Conservation (phyloP, 306 rosid genomes). For the Boehmeria nivea region DNA sequence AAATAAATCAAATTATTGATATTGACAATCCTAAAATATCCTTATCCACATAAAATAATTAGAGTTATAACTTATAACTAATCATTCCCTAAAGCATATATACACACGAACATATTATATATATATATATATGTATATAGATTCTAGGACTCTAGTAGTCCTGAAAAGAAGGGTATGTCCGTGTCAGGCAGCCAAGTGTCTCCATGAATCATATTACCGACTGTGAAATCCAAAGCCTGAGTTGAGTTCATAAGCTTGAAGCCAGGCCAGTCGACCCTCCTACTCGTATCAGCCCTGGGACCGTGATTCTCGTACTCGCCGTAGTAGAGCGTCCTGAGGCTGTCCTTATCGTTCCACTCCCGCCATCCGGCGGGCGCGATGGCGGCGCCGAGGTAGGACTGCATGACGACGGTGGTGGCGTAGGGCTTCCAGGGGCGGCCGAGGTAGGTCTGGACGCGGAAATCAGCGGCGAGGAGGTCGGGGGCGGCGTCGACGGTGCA, state of each 20-base stretch:
- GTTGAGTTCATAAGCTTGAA: not conserved
- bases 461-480: not conserved
- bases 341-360: not conserved
- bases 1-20: too few relatives aligned
- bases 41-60: too few relatives aligned
- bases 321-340: not conserved
- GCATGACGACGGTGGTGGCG: constrained; percentile 7
- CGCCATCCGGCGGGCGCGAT: not conserved
- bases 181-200: constrained; percentile 7
- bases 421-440: constrained; percentile 6
- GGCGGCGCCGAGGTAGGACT: not conserved
- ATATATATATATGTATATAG: too few relatives aligned
- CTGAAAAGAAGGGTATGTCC: not conserved
- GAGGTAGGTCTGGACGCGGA: not conserved
- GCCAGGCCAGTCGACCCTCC: constrained; percentile 8
- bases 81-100: too few relatives aligned
- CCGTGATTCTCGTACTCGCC: constrained; percentile 6
- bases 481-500: constrained; percentile 47
- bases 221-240: not conserved
- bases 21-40: too few relatives aligned
- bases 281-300: not conserved
- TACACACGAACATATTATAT: too few relatives aligned
- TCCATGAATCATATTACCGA: not conserved
- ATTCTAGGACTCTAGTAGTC: not conserved
- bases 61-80: too few relatives aligned